Conservation (phyloP, 495 filamentous ascomycete genomes). For the Tuber umbilicatum region DNA sequence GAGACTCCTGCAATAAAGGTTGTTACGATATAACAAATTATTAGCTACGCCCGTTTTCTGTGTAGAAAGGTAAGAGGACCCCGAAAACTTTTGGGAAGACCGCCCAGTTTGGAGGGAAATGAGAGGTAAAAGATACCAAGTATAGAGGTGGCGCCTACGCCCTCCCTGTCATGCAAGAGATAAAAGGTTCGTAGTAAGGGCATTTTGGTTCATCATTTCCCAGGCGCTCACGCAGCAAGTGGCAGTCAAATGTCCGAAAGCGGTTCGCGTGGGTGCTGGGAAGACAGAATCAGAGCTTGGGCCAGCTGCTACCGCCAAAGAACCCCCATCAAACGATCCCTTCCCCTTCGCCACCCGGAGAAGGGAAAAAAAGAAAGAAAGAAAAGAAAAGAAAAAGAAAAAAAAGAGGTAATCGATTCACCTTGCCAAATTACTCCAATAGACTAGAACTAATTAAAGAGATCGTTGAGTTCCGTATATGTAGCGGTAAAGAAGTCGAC, state of each 20-base stretch:
- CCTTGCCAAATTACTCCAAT: neutral
- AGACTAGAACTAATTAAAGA: neutral
- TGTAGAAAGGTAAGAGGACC: neutral
- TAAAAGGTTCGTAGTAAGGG: neutral
- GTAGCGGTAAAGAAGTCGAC: neutral
- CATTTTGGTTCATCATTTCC: neutral
- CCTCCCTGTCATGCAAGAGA: neutral
- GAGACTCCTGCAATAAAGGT: neutral
- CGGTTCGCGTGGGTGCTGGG: neutral
- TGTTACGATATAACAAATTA: neutral
- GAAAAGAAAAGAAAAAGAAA: neutral
- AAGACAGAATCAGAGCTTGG: neutral
- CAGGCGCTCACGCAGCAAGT: neutral
- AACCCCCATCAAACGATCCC: neutral
- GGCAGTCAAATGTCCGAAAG: neutral
- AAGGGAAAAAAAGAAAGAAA: neutral
- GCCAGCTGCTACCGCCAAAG: neutral
- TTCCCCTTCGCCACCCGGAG: neutral
- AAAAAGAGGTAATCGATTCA: neutral
- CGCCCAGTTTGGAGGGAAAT: neutral
- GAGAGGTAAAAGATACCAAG: conserved; percentile 1
- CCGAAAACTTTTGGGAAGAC: neutral
- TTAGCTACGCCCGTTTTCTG: neutral
- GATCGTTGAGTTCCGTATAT: neutral
- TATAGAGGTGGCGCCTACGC: conserved; percentile 1